Evolutionary conservation across 2,329 filamentous ascomycete species (phyloP).

Genomic region (Colletotrichum cordylinicola): DNA sequence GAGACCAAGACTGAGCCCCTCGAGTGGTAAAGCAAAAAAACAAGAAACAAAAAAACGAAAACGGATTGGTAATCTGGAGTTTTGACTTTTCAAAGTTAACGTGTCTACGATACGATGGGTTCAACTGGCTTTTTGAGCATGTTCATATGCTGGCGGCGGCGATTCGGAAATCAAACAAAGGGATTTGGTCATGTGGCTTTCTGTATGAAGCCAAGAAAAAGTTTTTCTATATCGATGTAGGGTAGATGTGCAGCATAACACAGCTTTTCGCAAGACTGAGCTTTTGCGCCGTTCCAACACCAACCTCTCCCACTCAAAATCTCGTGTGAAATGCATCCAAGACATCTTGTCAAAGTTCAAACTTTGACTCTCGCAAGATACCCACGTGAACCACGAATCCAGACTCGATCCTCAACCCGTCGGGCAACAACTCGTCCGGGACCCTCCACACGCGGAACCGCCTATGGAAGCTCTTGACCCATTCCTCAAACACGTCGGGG

Average conservation of each 20-base stretch:
- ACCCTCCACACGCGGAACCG: conserved; percentile 80
- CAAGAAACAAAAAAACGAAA: background rate
- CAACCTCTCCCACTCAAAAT: background rate
- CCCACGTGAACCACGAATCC: conserved; percentile 88
- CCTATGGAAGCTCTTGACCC: conserved; percentile 72
- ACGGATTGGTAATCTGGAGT: conserved; percentile 14
- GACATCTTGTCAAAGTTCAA: background rate
- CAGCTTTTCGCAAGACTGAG: background rate
- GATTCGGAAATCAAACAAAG: conserved; percentile 2
- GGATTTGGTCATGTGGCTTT: conserved; percentile 4
- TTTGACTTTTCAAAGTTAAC: conserved; percentile 6
- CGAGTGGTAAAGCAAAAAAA: conserved; percentile 72
- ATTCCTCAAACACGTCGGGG: conserved; percentile 83
- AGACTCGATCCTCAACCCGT: conserved; percentile 63
- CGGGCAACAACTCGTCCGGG: conserved; percentile 65
- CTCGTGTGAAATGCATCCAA: background rate
- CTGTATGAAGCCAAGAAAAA: background rate
- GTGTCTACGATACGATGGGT: conserved; percentile 17
- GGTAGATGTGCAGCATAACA: background rate
- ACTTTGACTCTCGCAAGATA: conserved; percentile 51
- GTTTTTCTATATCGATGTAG: background rate
- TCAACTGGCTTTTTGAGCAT: background rate
- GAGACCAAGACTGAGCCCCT: conserved; percentile 84
- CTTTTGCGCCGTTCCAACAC: background rate
- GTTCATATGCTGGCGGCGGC: background rate